Conservation (phyloP, 2,329 filamentous ascomycete genomes). For the Cladosporium sp. region DNA sequence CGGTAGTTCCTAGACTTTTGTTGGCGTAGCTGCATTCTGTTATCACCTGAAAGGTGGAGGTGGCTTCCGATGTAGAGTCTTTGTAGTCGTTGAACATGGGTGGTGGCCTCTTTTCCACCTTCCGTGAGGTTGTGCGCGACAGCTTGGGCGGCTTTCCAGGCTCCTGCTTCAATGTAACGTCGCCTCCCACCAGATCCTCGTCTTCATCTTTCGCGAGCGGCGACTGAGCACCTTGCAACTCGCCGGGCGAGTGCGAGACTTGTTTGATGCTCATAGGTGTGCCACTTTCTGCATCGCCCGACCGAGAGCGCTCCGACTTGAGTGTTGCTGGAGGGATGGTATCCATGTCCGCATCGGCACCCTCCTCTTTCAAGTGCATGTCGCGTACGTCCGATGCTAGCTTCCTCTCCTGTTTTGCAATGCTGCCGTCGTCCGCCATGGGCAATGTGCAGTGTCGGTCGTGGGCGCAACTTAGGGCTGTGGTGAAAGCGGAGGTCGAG, state of each 20-base stretch:
- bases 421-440: slow-evolving; percentile 37
- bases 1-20: slow-evolving; percentile 85
- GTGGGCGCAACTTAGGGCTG: background rate
- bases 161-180: slow-evolving; percentile 60
- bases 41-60: slow-evolving; percentile 73
- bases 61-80: slow-evolving; percentile 74
- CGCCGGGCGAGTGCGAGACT: slow-evolving; percentile 25
- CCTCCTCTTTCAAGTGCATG: slow-evolving; percentile 44
- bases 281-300: background rate
- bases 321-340: slow-evolving; percentile 19
- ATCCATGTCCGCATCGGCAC: slow-evolving; percentile 25
- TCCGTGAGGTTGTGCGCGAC: slow-evolving; percentile 70
- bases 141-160: slow-evolving; percentile 66
- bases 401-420: slow-evolving; percentile 28
- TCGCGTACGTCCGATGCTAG: slow-evolving; percentile 42
- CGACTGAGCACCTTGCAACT: slow-evolving; percentile 29
- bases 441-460: slow-evolving; percentile 17
- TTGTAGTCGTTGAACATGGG: slow-evolving; percentile 70
- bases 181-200: slow-evolving; percentile 56
- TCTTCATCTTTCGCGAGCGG: slow-evolving; percentile 37
- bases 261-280: slow-evolving; percentile 15
- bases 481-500: slow-evolving; percentile 17
- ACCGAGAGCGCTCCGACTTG: slow-evolving; percentile 23
- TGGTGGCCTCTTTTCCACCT: slow-evolving; percentile 58
- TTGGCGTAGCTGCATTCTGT: slow-evolving; percentile 84